Evolutionary conservation across 2,329 filamentous ascomycete genomes (phyloP), one percentile per base, ranked within the genome.

Genomic region (Lachnellula willkommii): DNA sequence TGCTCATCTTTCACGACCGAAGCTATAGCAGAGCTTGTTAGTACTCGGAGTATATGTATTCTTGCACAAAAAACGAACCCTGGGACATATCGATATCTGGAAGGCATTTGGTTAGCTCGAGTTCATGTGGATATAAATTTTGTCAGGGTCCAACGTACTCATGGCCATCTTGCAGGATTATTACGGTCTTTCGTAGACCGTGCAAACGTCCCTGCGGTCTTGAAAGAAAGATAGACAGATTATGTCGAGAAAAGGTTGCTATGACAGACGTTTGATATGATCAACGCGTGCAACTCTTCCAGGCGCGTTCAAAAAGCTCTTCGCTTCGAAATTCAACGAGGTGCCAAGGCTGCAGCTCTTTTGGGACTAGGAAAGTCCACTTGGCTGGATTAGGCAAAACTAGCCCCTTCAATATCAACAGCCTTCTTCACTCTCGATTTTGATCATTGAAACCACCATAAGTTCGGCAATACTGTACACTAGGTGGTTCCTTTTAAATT

Each of bases 1-100:
- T 94, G 87, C 77, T 99, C 94, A 81, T 99, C 94, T 79, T 96
- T 96, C 80, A 96, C 84, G 74, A 99, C 77, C 72, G 80, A 72
- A 70, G 84, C 84, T 87, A 56, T 63, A 40, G 6, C 12, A 24
- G 54, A 56, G 58, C 58, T 42, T 53, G 52, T 69, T 59, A 70
- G 67, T 39, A 63, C 50, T 35, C 9, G 26, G 26, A 5, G 22
- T n/a, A 1, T 7, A 28, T 36, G 35, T 7, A 7, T 37, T 39
- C 14, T 35, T 49, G 8, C n/a, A 47, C n/a, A 20, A 20, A 36
- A 58, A 55, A 63, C 72, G 69, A 88, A 93, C 89, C 89, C 73
- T 92, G 90, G 61, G 87, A 87, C 76, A 92, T 78, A 77, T 93
- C 89, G 72, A 93, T 79, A 77, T 93, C 89, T 92, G 69, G 45